Evolutionary conservation across 306 rosid genomes (phyloP).

Genomic region (Pueraria montana): DNA sequence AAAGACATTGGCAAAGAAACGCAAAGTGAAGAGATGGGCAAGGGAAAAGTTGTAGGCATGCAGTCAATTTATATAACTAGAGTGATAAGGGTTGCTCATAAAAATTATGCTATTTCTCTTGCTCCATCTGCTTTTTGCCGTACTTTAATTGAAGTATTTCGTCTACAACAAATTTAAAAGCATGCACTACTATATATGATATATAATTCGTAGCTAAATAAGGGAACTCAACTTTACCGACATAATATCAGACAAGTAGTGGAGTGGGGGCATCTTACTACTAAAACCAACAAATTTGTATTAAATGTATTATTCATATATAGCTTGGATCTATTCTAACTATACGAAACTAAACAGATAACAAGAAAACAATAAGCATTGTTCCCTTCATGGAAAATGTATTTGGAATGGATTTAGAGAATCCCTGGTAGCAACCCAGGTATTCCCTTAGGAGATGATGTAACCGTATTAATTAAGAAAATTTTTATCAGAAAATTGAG

Average conservation of each 20-base stretch:
- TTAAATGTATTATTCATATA: neutral
- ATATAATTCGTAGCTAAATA: neutral
- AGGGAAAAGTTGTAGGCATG: neutral
- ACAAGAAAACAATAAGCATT: neutral
- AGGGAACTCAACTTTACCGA: neutral
- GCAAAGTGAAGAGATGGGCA: neutral
- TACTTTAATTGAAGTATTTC: neutral
- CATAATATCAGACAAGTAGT: neutral
- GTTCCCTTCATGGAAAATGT: neutral
- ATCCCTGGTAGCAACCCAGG: neutral
- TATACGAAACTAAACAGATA: neutral
- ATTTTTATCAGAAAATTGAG: constrained; percentile 1
- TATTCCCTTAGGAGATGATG: neutral
- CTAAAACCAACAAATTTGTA: neutral
- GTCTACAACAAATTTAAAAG: neutral
- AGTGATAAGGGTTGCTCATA: neutral
- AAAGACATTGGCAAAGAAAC: neutral
- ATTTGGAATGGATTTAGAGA: neutral
- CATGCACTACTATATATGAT: neutral
- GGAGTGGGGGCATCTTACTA: neutral
- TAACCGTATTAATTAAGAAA: constrained; percentile 21
- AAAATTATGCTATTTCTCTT: neutral
- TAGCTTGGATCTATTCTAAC: neutral
- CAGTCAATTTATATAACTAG: neutral
- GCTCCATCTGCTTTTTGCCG: neutral